These are phyloP conservation scores for Pestalotiopsis sp. DNA, from an alignment of 2,329 filamentous ascomycete species.

Conservation along the genomic window DNA sequence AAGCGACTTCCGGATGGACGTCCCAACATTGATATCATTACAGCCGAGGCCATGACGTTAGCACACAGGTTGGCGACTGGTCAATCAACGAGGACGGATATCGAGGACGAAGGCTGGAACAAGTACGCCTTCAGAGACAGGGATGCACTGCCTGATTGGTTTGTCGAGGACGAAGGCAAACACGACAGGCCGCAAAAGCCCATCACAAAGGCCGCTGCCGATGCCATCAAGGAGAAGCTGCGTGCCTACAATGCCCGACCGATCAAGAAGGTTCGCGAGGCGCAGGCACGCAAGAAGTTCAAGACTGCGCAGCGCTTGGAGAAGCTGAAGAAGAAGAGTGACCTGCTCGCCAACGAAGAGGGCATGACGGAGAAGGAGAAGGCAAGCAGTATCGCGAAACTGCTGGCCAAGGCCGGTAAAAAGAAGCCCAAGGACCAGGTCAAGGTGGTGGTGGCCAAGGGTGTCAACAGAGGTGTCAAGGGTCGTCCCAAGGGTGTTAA, in stretches of 20 bases:
- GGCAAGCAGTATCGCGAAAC: conserved; percentile 76
- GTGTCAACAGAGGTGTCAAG: conserved; percentile 81
- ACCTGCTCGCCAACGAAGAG: conserved; percentile 84
- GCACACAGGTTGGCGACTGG: conserved; percentile 90
- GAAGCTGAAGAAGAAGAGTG: conserved; percentile 97
- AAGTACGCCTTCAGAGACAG: conserved; percentile 87
- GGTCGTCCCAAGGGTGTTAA: conserved; percentile 90
- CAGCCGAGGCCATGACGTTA: conserved; percentile 98
- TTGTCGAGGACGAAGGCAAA: conserved; percentile 85
- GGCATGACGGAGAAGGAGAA: conserved; percentile 96
- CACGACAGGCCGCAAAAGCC: conserved; percentile 86
- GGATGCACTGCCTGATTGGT: conserved; percentile 96
- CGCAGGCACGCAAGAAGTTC: conserved; percentile 95
- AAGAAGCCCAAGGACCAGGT: conserved; percentile 84
- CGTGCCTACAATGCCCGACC: conserved; percentile 92
- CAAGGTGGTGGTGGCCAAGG: conserved; percentile 86
- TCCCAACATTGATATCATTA: conserved; percentile 94
- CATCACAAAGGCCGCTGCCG: conserved; percentile 87
- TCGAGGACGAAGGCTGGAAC: conserved; percentile 92
- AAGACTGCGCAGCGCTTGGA: conserved; percentile 89
- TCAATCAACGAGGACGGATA: conserved; percentile 75
- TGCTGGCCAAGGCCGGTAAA: conserved; percentile 76
- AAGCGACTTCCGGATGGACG: conserved; percentile 65
- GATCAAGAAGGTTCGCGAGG: conserved; percentile 98
- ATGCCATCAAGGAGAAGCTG: conserved; percentile 92